A percentile compares a stretch with the other conserved stretches of the same genome.
phyloP scores from a whole-genome alignment of 2,329 filamentous ascomycete species.

The Elsinoe arachidis region DNA sequence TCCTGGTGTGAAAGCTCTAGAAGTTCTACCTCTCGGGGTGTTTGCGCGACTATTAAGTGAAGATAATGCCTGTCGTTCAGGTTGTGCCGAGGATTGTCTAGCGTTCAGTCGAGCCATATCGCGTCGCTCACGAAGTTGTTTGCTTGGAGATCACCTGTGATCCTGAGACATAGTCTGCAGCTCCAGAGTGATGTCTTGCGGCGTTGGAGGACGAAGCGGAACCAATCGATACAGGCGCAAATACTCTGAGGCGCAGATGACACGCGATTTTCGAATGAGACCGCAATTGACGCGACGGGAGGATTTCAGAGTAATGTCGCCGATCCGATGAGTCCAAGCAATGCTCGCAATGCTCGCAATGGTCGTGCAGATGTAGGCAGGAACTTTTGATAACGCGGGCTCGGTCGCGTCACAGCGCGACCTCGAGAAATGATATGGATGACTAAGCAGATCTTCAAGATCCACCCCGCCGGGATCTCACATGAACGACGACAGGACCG shows the following conservation, averaged over 20 bases:
- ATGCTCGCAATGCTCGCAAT: neutral
- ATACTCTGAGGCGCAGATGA: neutral
- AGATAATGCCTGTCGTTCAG: conserved; percentile 9
- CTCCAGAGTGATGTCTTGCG: neutral
- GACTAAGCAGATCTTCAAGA: neutral
- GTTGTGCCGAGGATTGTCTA: conserved; percentile 14
- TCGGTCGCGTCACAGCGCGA: neutral
- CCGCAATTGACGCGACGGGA: neutral
- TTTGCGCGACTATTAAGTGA: conserved; percentile 13
- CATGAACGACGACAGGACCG: neutral
- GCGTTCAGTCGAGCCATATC: conserved; percentile 22
- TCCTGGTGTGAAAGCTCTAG: conserved; percentile 14
- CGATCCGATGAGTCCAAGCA: no score
- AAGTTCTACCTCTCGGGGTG: conserved; percentile 16
- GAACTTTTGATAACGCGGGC: neutral
- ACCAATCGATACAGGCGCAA: neutral
- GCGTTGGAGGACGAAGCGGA: neutral
- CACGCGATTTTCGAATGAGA: neutral
- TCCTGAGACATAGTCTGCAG: neutral
- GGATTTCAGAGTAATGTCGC: no score
- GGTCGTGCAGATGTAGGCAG: neutral
- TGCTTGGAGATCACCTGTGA: neutral
- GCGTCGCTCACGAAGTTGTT: conserved; percentile 10
- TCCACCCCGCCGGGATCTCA: neutral
- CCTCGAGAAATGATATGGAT: neutral